Conservation (phyloP, 768 basidiomycete genomes). For the Mycena galericulata region DNA sequence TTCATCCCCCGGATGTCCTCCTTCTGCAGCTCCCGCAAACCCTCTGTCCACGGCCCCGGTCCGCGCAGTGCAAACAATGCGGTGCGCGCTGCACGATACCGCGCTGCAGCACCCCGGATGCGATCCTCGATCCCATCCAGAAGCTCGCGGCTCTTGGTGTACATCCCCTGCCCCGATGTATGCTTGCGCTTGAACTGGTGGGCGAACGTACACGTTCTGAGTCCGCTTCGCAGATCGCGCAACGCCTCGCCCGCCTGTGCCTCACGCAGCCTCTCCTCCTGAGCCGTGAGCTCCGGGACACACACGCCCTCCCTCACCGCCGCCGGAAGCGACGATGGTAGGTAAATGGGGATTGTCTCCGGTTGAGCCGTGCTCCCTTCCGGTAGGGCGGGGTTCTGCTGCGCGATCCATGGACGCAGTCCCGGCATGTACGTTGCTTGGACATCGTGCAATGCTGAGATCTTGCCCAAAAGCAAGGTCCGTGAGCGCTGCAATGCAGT, state of each 20-base stretch:
- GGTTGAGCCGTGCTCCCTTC: conserved; percentile 13
- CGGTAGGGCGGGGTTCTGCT: background rate
- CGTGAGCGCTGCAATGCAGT: background rate
- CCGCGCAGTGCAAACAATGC: conserved; percentile 28
- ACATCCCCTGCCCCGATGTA: conserved; percentile 27
- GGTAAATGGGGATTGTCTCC: conserved; percentile 30
- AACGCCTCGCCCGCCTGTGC: conserved; percentile 37
- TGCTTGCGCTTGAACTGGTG: conserved; percentile 34
- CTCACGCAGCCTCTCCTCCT: conserved; percentile 35
- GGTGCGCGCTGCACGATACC: conserved; percentile 15
- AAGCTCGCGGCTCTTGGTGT: conserved; percentile 28
- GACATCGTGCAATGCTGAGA: background rate
- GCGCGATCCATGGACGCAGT: background rate
- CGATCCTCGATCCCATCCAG: conserved; percentile 31
- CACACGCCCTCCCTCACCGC: conserved; percentile 10
- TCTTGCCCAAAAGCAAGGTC: background rate
- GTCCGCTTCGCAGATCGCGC: conserved; percentile 24
- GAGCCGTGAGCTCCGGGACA: conserved; percentile 22
- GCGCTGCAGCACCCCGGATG: background rate
- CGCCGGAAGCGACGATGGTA: conserved; percentile 36
- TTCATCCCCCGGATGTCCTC: conserved; percentile 29
- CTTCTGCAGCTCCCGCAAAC: conserved; percentile 6
- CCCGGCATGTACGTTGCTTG: conserved; percentile 3
- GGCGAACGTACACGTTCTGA: conserved; percentile 31
- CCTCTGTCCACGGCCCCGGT: conserved; percentile 22